Evolutionary conservation across 768 basidiomycete genomes (phyloP), one percentile per base, ranked within the genome.

Genomic region (Boletus sp.): DNA sequence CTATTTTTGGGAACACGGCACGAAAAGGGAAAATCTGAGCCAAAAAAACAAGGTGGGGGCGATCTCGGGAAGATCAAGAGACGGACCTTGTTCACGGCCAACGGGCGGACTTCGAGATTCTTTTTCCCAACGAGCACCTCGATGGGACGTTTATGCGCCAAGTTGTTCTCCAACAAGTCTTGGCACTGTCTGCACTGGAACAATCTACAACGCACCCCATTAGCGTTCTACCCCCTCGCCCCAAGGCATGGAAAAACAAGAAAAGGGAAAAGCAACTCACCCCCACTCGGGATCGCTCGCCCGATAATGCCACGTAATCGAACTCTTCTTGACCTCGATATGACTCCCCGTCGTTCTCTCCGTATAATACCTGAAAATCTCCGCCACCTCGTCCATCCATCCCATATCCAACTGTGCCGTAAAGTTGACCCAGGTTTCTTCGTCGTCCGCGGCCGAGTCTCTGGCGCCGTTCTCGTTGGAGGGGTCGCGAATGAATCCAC

Each of bases 101-200:
- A 79, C 5, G 94, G 96, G 56, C 96, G 84, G 21, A 98, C 95
- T 75, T 99, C 96, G 41, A 99, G 78, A 70, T 98, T 98, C 84
- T 98, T 98, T 80, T 99, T 99, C 19, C 96, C 96, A 30, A 96
- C 89, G 47, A 97, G 84, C 5, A 97, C 93, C 74, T 99, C 96
- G 55, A 99, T 98, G 7, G 96, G 94, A 45, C 95, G 80, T 70
- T 95, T 91, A 60, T 92, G 86, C 40, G 87, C 91, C 58, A 99
- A 70, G 67, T 93, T 96, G 71, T 93, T 95, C 79, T 98, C 95
- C 47, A 98, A 76, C 61, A 98, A 73, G 70, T 98, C 96, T 65
- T 97, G 92, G 69, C 93, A 96, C 71, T 99, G 96, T 64, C 93
- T 84, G 73, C 94, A 96, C 73, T 96, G 90, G 86, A 94, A 96